These are phyloP conservation scores for Pythium pectinolyticum DNA, from an alignment of 352 stramenopile species.

Conservation along the genomic window DNA sequence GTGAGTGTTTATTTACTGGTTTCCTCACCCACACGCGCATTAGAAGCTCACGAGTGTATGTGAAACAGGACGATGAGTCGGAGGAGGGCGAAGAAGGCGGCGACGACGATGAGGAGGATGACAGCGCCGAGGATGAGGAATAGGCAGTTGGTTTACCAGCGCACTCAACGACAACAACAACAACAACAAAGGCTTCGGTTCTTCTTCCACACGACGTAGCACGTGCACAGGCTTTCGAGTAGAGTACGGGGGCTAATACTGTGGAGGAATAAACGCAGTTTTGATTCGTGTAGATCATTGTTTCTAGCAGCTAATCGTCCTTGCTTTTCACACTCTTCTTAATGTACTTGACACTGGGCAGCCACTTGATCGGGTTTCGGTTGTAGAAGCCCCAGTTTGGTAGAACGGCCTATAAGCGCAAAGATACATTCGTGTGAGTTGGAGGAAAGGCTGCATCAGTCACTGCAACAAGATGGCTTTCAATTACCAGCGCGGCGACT, in stretches of 20 bases:
- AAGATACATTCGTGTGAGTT: background rate
- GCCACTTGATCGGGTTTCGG: slow-evolving; percentile 80
- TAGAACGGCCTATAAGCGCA: slow-evolving; percentile 49
- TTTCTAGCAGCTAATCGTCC: slow-evolving; percentile 22
- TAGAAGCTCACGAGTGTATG: too few relatives aligned
- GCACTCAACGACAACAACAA: too few relatives aligned
- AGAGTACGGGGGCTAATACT: background rate
- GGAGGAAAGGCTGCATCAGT: background rate
- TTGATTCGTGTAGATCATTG: slow-evolving; percentile 14
- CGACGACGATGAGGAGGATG: slow-evolving; percentile 37
- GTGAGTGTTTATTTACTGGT: too few relatives aligned
- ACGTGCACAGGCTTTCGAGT: too few relatives aligned
- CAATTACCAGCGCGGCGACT: slow-evolving; percentile 54
- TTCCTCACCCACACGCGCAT: too few relatives aligned
- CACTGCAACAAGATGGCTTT: background rate
- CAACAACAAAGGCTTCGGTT: too few relatives aligned
- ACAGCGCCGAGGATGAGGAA: slow-evolving; percentile 36
- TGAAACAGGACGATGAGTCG: slow-evolving; percentile 47
- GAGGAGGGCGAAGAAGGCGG: slow-evolving; percentile 39
- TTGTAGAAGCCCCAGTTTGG: slow-evolving; percentile 87
- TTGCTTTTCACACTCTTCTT: slow-evolving; percentile 56
- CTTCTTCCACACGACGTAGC: too few relatives aligned
- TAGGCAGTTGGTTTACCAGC: too few relatives aligned
- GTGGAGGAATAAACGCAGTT: slow-evolving; percentile 19
- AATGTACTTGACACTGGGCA: slow-evolving; percentile 74